Base-by-base conservation (phyloP, 352 stramenopile genomes). In the Globisporangium barbulae region DNA sequence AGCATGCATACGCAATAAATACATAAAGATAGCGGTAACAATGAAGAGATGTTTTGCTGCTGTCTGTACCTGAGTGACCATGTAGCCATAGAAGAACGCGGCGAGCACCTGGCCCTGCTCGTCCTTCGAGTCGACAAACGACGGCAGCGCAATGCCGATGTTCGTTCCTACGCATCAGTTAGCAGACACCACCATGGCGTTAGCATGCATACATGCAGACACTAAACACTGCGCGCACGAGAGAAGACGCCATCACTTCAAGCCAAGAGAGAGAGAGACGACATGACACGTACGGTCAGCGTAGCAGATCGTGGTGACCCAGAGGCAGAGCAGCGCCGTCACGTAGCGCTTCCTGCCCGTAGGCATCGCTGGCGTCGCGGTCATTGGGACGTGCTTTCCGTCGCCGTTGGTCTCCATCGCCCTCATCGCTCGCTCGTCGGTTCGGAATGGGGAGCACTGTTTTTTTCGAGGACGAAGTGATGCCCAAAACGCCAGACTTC, bases 31-130 rank as follows among this genome's bases (percentile, higher is more conserved):
- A 7, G 35, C 13, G 8, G 8, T 41, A n/a, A n/a, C n/a, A n/a
- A 41, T 41, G 35, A 41, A 41, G 35, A n/a, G n/a, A n/a, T n/a
- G n/a, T n/a, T n/a, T n/a, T n/a, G 35, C 13, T 41, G 35, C 35
- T 54, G 8, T 35, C 22, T 35, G 25, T 22, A 90, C 84, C 76
- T 96, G 88, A 9, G 88, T 96, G 65, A 79, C 75, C 75, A 96
- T 84, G 70, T 96, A 96, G 48, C 88, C 88, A 49, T 93, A 96
- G 71, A 93, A 96, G 69, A 96, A 96, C 25, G 85, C 80, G 15
- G 85, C 89, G 39, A 96, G 74, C 47, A 96, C 75, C 63, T 91
- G 81, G 0, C 88, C 85, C 63, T 96, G 88, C 54, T 91, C 78
- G 21, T 76, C 77, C 62, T 93, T 93, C 70, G 82, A 74, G 52